Evolutionary conservation across 2,329 filamentous ascomycete species (phyloP).

Genomic region (Hymenoscyphus infarciens): DNA sequence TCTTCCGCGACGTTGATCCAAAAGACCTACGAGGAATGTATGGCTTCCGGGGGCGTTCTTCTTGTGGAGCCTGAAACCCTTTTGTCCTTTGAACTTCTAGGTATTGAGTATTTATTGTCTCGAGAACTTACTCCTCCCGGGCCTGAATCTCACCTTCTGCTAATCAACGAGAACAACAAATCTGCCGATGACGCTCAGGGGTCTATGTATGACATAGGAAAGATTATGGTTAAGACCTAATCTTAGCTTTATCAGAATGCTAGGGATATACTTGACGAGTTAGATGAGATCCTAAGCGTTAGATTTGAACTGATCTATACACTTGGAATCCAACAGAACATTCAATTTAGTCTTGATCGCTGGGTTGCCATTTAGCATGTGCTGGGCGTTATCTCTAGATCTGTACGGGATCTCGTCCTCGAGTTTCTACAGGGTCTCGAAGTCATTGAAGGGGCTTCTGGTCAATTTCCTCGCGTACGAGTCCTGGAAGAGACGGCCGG

Average conservation of each 20-base stretch:
- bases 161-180: neutral
- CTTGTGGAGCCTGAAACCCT: slow-evolving; percentile 62
- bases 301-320: slow-evolving; percentile 63
- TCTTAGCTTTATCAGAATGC: slow-evolving; percentile 42
- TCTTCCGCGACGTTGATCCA: neutral
- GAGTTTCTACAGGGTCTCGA: slow-evolving; percentile 41
- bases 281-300: slow-evolving; percentile 59
- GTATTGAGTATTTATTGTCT: slow-evolving; percentile 41
- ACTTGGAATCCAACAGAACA: slow-evolving; percentile 47
- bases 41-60: slow-evolving; percentile 48
- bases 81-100: slow-evolving; percentile 61
- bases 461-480: slow-evolving; percentile 47
- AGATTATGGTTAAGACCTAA: slow-evolving; percentile 35
- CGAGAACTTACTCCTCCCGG: slow-evolving; percentile 35
- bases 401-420: neutral
- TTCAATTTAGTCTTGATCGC: slow-evolving; percentile 52
- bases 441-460: slow-evolving; percentile 35
- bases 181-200: neutral
- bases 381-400: slow-evolving; percentile 41
- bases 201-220: neutral
- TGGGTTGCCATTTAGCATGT: slow-evolving; percentile 56
- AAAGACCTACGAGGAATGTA: slow-evolving; percentile 44
- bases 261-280: slow-evolving; percentile 61
- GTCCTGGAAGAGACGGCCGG: slow-evolving; percentile 31
- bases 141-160: neutral